Conservation (phyloP, 2,329 filamentous ascomycete genomes). For the Hymenoscyphus fructigenus region DNA sequence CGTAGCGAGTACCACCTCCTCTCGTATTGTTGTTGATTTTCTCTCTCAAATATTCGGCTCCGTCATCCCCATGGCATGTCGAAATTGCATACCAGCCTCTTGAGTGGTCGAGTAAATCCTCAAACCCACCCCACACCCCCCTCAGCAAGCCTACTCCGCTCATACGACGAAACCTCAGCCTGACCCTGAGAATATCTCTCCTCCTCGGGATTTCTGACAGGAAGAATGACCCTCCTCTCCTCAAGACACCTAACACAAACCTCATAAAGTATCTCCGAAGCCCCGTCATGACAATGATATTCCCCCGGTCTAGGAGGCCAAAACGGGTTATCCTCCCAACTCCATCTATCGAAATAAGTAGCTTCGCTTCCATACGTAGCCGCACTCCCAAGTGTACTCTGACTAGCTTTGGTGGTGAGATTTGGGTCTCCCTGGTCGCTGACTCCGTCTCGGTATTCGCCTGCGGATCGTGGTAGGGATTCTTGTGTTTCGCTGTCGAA, state of each 20-base stretch:
- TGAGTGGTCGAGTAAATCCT: background rate
- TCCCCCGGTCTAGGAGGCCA: slow-evolving; percentile 6
- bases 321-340: slow-evolving; percentile 22
- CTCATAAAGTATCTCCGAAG: slow-evolving; percentile 18
- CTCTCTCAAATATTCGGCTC: background rate
- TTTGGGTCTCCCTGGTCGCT: background rate
- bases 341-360: slow-evolving; percentile 26
- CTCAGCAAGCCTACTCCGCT: background rate
- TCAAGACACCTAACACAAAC: slow-evolving; percentile 25
- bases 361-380: slow-evolving; percentile 15
- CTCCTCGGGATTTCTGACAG: background rate
- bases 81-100: background rate
- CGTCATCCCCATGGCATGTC: background rate
- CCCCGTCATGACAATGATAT: background rate
- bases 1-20: background rate
- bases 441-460: slow-evolving; percentile 12
- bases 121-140: background rate
- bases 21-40: background rate
- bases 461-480: slow-evolving; percentile 6
- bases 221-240: slow-evolving; percentile 21
- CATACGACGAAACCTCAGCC: background rate
- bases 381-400: slow-evolving; percentile 11
- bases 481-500: slow-evolving; percentile 2
- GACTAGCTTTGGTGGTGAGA: slow-evolving; percentile 13
- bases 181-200: background rate